Percentiles rank a stretch among this genome's conserved stretches.
These are phyloP conservation scores for Pichia sp. DNA, from an alignment of 1,139 yeast species.

Conservation along the genomic window DNA sequence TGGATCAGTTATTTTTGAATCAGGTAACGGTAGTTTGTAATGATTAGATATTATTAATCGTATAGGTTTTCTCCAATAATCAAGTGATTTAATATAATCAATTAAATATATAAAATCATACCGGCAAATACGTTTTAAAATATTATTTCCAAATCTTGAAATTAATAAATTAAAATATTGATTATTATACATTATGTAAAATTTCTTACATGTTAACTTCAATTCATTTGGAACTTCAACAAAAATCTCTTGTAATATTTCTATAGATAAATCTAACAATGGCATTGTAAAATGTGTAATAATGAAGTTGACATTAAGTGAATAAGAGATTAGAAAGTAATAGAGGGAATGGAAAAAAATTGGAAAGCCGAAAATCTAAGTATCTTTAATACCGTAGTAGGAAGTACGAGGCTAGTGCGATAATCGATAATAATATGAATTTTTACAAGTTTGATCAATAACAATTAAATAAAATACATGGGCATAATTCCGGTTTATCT, in stretches of 20 bases:
- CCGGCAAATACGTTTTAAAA: conserved; percentile 30
- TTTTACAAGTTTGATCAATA: too few relatives aligned
- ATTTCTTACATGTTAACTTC: conserved; percentile 32
- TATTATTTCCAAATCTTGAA: conserved; percentile 38
- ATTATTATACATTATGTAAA: conserved; percentile 46
- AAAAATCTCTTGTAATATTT: conserved; percentile 42
- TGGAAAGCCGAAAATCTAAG: too few relatives aligned
- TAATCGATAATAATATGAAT: too few relatives aligned
- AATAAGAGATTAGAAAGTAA: too few relatives aligned
- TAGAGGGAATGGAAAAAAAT: too few relatives aligned
- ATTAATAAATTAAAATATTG: conserved; percentile 40
- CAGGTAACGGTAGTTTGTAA: conserved; percentile 10
- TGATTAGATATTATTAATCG: conserved; percentile 35
- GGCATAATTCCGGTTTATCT: too few relatives aligned
- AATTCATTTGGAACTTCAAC: conserved; percentile 37
- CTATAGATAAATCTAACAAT: conserved; percentile 40
- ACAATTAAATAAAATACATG: too few relatives aligned
- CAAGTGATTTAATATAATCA: conserved; percentile 42
- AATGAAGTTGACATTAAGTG: too few relatives aligned
- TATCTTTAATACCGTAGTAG: too few relatives aligned
- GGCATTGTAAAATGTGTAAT: neutral
- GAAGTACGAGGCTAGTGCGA: too few relatives aligned
- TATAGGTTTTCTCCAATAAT: conserved; percentile 37
- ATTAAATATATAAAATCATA: conserved; percentile 36
- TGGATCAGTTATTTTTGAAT: neutral